Evolutionary conservation across 305 asterid species (phyloP).

Genomic region (Solanum hybrid): DNA sequence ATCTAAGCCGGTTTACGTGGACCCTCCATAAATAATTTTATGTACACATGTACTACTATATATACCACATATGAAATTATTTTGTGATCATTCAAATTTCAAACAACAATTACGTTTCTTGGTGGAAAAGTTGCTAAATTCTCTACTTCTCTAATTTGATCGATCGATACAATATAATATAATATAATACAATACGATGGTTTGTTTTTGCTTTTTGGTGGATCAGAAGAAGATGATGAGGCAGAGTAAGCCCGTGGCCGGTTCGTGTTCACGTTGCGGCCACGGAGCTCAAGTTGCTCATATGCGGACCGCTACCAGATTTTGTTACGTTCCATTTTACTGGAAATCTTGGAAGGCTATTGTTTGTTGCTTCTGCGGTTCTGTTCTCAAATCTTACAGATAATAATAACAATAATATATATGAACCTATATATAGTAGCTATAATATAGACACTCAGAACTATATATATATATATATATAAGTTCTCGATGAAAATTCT

Average conservation of each 20-base stretch:
- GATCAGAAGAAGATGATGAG: conserved; percentile 57
- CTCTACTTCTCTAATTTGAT: background rate
- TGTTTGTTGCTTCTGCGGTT: conserved; percentile 56
- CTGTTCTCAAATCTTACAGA: conserved; percentile 54
- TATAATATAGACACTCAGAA: background rate
- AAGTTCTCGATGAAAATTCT: background rate
- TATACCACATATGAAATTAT: background rate
- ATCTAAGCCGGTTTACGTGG: background rate
- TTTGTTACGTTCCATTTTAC: conserved; percentile 63
- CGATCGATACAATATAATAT: background rate
- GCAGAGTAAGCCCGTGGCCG: conserved; percentile 68
- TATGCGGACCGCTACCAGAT: conserved; percentile 65
- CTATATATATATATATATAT: too few relatives aligned
- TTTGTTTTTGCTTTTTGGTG: conserved; percentile 74
- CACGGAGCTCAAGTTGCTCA: conserved; percentile 66
- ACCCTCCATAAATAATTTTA: background rate
- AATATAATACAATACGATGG: conserved; percentile 18
- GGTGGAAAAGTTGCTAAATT: background rate
- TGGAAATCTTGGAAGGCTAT: conserved; percentile 75
- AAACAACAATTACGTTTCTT: background rate
- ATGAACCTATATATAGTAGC: too few relatives aligned
- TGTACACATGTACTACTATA: background rate
- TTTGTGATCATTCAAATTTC: background rate
- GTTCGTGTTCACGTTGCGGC: conserved; percentile 65
- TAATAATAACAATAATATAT: conserved; percentile 18